Evolutionary conservation across 352 stramenopile genomes (phyloP).

Genomic region (Phytophthora vignae): DNA sequence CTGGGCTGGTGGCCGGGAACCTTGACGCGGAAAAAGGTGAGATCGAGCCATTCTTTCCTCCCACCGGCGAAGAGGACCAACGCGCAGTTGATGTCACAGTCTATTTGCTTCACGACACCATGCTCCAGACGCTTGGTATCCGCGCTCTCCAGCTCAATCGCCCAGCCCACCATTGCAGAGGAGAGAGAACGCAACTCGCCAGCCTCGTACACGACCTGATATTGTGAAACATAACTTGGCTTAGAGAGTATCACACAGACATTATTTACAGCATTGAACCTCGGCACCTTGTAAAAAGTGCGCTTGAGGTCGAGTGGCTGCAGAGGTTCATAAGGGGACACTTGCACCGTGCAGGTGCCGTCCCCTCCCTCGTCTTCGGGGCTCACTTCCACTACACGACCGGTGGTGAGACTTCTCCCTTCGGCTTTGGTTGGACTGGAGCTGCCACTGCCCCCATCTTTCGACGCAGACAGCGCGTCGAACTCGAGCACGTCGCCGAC

Average conservation of each 20-base stretch:
- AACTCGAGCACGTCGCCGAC: slow-evolving; percentile 65
- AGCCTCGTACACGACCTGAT: slow-evolving; percentile 51
- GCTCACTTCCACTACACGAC: slow-evolving; percentile 47
- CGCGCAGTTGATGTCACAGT: slow-evolving; percentile 63
- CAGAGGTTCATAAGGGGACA: slow-evolving; percentile 55
- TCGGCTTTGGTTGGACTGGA: slow-evolving; percentile 6
- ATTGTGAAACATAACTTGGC: slow-evolving; percentile 1
- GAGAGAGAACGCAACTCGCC: slow-evolving; percentile 47
- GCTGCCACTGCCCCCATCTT: neutral
- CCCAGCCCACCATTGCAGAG: slow-evolving; percentile 49
- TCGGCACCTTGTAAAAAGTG: slow-evolving; percentile 45
- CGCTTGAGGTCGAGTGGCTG: slow-evolving; percentile 40
- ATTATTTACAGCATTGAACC: no score
- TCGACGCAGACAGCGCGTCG: slow-evolving; percentile 9
- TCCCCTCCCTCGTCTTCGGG: slow-evolving; percentile 2
- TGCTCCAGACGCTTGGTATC: slow-evolving; percentile 29
- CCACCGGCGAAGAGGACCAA: slow-evolving; percentile 54
- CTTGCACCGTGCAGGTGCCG: slow-evolving; percentile 44
- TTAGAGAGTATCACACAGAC: no score
- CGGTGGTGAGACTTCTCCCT: slow-evolving; percentile 19
- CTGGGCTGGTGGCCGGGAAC: slow-evolving; percentile 25
- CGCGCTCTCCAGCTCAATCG: slow-evolving; percentile 48
- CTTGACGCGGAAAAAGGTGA: slow-evolving; percentile 56
- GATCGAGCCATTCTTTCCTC: slow-evolving; percentile 63
- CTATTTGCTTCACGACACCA: slow-evolving; percentile 56